Percentiles rank a stretch among this genome's conserved stretches.
These are phyloP conservation scores for Gaertneriomyces sp. DNA, from an alignment of 192 early-diverging fungal species.

Conservation along the genomic window DNA sequence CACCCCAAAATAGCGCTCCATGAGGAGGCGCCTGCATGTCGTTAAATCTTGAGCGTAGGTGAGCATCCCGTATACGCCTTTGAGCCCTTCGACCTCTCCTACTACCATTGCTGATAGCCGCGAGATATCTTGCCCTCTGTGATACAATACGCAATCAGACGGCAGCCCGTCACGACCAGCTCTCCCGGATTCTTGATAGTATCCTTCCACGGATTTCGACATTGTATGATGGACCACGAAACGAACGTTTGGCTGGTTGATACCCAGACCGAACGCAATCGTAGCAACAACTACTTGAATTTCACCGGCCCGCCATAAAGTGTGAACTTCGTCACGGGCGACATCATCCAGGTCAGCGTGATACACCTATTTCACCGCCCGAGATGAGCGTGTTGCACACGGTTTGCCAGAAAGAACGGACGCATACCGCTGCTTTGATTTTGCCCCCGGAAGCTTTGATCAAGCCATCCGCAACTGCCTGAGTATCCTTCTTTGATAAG, in stretches of 20 bases:
- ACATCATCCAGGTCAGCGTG: not conserved
- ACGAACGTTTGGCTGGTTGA: constrained; percentile 83
- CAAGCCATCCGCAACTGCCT: not conserved
- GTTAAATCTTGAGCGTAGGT: no score
- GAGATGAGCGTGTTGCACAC: no score
- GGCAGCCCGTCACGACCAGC: constrained; percentile 31
- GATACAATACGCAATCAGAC: not conserved
- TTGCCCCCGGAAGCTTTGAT: no score
- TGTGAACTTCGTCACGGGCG: not conserved
- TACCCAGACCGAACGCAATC: constrained; percentile 89
- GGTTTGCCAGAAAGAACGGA: no score
- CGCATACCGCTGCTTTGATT: no score
- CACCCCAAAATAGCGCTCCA: no score
- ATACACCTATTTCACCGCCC: not conserved
- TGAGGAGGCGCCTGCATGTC: no score
- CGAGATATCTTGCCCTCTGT: not conserved
- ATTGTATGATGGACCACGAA: constrained; percentile 80
- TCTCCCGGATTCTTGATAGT: constrained; percentile 56
- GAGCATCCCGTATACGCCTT: no score
- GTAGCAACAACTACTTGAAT: constrained; percentile 77
- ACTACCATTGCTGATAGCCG: not conserved
- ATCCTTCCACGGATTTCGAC: constrained; percentile 77
- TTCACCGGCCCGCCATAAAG: not conserved
- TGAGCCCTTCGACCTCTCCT: not conserved
- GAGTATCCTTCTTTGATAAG: no score